Evolutionary conservation across 2,329 filamentous ascomycete species (phyloP), one percentile per base, ranked within the genome.

Genomic region (Penicillium vulpinum): DNA sequence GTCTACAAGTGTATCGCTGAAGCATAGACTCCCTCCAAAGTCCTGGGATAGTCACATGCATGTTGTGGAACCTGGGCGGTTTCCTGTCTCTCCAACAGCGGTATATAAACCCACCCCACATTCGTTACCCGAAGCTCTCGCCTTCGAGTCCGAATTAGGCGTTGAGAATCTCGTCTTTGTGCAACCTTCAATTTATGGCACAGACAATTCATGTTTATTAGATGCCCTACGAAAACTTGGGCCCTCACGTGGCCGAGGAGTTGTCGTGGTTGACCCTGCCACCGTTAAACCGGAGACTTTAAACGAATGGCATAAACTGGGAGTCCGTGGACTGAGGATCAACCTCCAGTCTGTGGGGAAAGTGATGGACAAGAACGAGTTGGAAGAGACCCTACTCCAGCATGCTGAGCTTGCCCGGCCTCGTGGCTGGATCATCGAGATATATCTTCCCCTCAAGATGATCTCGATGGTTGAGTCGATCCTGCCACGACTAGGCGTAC

Each of bases 11-110:
- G 22, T 55, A 26, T 59, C 63, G 4, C 26, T 70, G 26, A 68
- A 61, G 28, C 52, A 64, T 29, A 64, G 64, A 46, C 51, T 75
- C 24, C 74, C 74, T n/a, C 44, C 58, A 3, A 54, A 61, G 18
- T 67, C 84, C 54, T 87, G 84, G 84, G 84, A 86, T 66, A 82
- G 80, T 49, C 85, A 87, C 67, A 87, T 87, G 82, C 85, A 88
- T 67, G 79, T 87, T 33, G 76, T 86, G 47, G 82, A 85, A 51
- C 83, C 82, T 0, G 65, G 72, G 21, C 67, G 68, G 8, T 87
- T 82, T 65, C 78, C 82, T 1, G 67, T 85, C 9, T 72, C 76
- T 26, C 58, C 75, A 8, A 65, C 73, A 29, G 83, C 84, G 33
- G 71, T 75, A 59, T 87, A 88, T 70, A 71, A 69, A 18, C 83